These are phyloP conservation scores for Helminthosporium solani DNA, from an alignment of 2,329 filamentous ascomycete genomes.

Conservation along the genomic window DNA sequence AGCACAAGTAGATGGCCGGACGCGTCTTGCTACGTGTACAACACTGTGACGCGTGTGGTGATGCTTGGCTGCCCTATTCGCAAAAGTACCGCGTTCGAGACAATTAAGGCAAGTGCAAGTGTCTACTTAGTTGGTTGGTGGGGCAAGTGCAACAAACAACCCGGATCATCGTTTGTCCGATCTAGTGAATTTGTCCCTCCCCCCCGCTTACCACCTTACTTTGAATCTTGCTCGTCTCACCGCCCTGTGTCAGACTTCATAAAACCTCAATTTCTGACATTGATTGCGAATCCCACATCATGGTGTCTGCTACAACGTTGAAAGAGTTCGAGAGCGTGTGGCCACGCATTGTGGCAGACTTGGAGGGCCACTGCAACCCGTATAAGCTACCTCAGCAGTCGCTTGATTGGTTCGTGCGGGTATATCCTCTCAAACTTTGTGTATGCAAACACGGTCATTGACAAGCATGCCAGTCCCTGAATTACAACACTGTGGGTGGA, in stretches of 20 bases:
- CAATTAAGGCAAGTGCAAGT: too few species aligned
- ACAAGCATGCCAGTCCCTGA: slow-evolving; percentile 62
- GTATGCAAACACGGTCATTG: neutral
- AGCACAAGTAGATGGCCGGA: too few species aligned
- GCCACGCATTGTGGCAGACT: slow-evolving; percentile 78
- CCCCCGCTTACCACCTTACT: neutral
- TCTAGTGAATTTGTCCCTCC: neutral
- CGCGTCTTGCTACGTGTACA: neutral
- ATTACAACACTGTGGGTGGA: slow-evolving; percentile 85
- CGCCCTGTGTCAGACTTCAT: neutral
- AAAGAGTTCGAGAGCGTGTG: slow-evolving; percentile 89
- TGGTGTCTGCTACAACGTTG: slow-evolving; percentile 66
- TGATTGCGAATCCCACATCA: slow-evolving; percentile 24
- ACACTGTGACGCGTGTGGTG: slow-evolving; percentile 16
- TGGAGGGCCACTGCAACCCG: slow-evolving; percentile 73
- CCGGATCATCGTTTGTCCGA: neutral
- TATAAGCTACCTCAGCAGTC: slow-evolving; percentile 83
- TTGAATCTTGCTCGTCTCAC: neutral
- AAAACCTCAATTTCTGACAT: neutral
- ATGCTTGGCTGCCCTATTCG: slow-evolving; percentile 18
- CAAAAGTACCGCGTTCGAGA: too few species aligned
- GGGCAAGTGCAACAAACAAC: neutral
- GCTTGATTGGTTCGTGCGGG: slow-evolving; percentile 82
- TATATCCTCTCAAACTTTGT: slow-evolving; percentile 41
- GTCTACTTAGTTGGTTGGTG: neutral